phyloP scores from a whole-genome alignment of 129 eudicot species.

The Dittrichia graveolens region DNA sequence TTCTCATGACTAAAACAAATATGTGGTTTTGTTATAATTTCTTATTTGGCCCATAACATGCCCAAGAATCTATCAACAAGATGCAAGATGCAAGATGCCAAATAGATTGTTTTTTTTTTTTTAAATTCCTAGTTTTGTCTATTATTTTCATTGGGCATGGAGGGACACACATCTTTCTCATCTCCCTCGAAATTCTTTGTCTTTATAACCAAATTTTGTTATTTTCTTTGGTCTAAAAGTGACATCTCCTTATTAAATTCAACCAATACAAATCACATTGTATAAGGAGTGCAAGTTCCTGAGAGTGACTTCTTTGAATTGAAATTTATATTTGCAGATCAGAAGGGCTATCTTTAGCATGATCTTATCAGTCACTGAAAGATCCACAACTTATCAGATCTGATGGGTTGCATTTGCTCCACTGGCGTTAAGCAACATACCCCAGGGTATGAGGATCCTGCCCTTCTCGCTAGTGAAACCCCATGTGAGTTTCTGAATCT shows the following conservation, averaged over 20 bases:
- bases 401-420: slow-evolving; percentile 75
- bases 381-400: slow-evolving; percentile 14
- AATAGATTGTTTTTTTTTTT: neutral
- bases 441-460: slow-evolving; percentile 83
- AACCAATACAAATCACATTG: neutral
- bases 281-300: neutral
- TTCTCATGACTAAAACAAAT: slow-evolving; percentile 9
- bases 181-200: neutral
- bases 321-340: slow-evolving; percentile 30
- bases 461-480: slow-evolving; percentile 69
- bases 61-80: neutral
- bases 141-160: slow-evolving; percentile 12
- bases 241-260: slow-evolving; percentile 15
- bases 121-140: neutral
- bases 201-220: slow-evolving; percentile 4
- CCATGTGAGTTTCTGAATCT: slow-evolving; percentile 59
- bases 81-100: slow-evolving; percentile 3
- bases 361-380: slow-evolving; percentile 28
- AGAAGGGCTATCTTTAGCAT: slow-evolving; percentile 25
- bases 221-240: slow-evolving; percentile 22
- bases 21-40: neutral
- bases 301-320: slow-evolving; percentile 5
- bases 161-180: slow-evolving; percentile 19
- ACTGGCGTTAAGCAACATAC: slow-evolving; percentile 39
- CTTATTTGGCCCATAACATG: slow-evolving; percentile 7